Evolutionary conservation across 1,284 basidiomycete species (phyloP), one percentile per base, ranked within the genome.

Genomic region (Cryptococcus sp.): DNA sequence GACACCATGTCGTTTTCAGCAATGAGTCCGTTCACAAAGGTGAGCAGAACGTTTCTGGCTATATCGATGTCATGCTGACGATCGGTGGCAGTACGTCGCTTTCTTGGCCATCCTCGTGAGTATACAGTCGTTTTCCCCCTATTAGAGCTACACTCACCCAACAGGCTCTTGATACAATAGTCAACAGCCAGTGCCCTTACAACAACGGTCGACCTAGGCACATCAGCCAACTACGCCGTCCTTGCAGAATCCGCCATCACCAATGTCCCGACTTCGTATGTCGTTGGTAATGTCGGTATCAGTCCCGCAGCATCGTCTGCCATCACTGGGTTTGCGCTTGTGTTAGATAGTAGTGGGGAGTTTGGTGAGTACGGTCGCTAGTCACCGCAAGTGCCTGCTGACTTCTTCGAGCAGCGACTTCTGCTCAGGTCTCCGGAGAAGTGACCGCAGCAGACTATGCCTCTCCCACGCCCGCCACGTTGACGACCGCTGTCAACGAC

Each of bases 161-260:
- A 3, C 3, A 25, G 25, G 25, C 41, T 27, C 47, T 35, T 50
- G 47, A 49, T 23, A 22, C 8, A 1, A 7, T 20, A 56, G 54
- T 45, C 54, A 15, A 20, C 23, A n/a, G 13, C 54, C 17, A n/a
- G 41, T n/a, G 59, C 59, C 19, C n/a, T 35, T 35, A 45, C 53
- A 5, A 47, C 60, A 3, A 23, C 60, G 4, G 58, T 65, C 19
- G 40, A 57, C n/a, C 58, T 65, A 11, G 64, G 61, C 11, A 60
- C 55, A 17, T 61, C 64, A 20, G 52, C 8, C 45, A 56, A 58
- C 47, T 65, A 60, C 44, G 55, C 64, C 16, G 58, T 65, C 6
- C 64, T 65, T 20, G 64, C 57, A 20, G 49, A 65, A 53, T 23
- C 57, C 15, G 55, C 40, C 2, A 63, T 65, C 55, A 63, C 61